phyloP scores from a whole-genome alignment of 2,329 filamentous ascomycete species.

The Aspergillus tamarii region DNA sequence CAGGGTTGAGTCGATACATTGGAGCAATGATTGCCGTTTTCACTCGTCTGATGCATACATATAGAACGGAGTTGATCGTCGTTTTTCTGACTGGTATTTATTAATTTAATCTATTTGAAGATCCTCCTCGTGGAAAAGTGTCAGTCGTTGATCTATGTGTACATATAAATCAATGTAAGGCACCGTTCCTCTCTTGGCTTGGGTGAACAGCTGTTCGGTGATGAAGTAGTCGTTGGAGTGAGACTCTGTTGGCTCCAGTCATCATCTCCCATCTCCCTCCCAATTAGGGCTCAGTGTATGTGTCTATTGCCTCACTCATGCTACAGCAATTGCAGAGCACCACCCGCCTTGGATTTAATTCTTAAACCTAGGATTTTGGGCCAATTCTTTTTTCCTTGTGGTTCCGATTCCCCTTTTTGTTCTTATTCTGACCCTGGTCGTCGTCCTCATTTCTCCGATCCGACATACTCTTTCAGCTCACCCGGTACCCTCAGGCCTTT shows the following conservation, averaged over 20 bases:
- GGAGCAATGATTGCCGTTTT: neutral
- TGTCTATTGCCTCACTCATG: neutral
- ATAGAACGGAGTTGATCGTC: neutral
- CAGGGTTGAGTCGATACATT: neutral
- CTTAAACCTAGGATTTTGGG: neutral
- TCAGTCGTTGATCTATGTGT: neutral
- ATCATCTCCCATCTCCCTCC: neutral
- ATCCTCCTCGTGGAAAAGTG: neutral
- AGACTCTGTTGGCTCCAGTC: slow-evolving; percentile 9
- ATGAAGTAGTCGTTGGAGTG: slow-evolving; percentile 1
- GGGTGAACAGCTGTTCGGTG: slow-evolving; percentile 52
- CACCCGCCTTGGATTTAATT: neutral
- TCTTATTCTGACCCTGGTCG: neutral
- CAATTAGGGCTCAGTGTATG: neutral
- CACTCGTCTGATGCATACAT: neutral
- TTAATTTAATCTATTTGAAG: neutral
- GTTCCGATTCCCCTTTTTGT: neutral
- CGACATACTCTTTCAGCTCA: neutral
- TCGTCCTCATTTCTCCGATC: neutral
- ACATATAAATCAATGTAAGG: slow-evolving; percentile 5
- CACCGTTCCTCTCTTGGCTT: neutral
- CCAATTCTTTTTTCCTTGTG: neutral
- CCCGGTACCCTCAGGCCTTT: neutral
- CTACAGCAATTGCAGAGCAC: neutral
- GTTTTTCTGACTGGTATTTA: slow-evolving; percentile 2